Evolutionary conservation across 169 alveolate species (phyloP).

Genomic region (Plasmodium ovale): DNA sequence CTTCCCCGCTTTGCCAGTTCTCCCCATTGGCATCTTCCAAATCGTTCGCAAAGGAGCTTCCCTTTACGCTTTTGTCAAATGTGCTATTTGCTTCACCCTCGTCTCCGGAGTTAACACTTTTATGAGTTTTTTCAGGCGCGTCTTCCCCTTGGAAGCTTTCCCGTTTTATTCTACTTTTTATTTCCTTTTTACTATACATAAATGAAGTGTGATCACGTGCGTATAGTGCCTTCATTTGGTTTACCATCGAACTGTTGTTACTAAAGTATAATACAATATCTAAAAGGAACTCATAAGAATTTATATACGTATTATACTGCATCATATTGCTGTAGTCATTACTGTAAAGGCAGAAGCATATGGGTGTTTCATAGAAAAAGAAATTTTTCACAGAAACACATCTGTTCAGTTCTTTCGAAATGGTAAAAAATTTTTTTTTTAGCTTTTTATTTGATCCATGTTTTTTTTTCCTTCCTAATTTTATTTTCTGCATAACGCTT

Average conservation of each 20-base stretch:
- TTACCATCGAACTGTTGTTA: slow-evolving; percentile 13
- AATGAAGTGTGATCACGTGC: background rate
- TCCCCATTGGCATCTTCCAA: background rate
- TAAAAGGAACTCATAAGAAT: slow-evolving; percentile 65
- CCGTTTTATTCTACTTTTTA: background rate
- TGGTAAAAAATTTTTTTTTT: slow-evolving; percentile 2
- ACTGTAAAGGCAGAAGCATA: slow-evolving; percentile 63
- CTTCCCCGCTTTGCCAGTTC: background rate
- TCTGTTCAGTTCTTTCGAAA: slow-evolving; percentile 32
- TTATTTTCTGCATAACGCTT: slow-evolving; percentile 1
- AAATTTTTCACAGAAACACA: slow-evolving; percentile 46
- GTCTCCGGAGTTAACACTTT: no score
- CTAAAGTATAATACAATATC: slow-evolving; percentile 29
- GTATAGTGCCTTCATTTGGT: slow-evolving; percentile 2
- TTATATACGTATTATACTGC: slow-evolving; percentile 64
- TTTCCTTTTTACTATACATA: background rate
- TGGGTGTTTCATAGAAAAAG: slow-evolving; percentile 48
- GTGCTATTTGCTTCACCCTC: no score
- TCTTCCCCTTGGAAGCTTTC: background rate
- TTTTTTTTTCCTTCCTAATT: background rate
- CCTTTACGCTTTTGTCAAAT: background rate
- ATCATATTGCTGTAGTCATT: slow-evolving; percentile 42
- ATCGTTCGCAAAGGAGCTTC: background rate
- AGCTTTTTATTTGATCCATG: background rate
- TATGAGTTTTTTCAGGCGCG: no score